These are phyloP conservation scores for Jamesozyma piceae DNA, from an alignment of 805 yeast genomes.

Conservation along the genomic window DNA sequence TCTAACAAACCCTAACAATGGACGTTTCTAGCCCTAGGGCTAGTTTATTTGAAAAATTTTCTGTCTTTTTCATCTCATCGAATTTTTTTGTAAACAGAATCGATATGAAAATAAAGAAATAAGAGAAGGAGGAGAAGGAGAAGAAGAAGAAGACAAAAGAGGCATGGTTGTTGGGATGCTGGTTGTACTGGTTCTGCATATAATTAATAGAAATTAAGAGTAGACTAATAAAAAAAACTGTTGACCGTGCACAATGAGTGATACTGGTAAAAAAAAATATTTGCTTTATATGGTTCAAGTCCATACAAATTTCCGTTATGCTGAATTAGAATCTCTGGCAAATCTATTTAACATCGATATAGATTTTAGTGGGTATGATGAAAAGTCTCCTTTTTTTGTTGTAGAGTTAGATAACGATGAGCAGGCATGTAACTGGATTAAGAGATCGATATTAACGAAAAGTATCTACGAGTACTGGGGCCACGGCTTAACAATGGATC, in stretches of 20 bases:
- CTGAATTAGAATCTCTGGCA: constrained; percentile 82
- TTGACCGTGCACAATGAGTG: neutral
- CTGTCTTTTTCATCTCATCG: too few species aligned
- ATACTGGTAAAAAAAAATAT: constrained; percentile 35
- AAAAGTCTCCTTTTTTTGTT: constrained; percentile 57
- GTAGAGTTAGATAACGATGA: constrained; percentile 59
- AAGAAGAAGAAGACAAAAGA: too few species aligned
- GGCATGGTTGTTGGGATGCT: too few species aligned
- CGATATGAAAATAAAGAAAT: too few species aligned
- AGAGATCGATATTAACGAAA: constrained; percentile 58
- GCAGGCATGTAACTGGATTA: constrained; percentile 54
- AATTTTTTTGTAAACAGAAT: too few species aligned
- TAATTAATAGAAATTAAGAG: too few species aligned
- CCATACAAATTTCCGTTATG: constrained; percentile 65
- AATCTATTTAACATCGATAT: constrained; percentile 45
- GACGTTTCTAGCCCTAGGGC: too few species aligned
- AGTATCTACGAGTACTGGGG: constrained; percentile 84
- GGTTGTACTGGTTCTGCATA: too few species aligned
- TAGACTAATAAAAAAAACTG: too few species aligned
- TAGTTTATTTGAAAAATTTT: too few species aligned
- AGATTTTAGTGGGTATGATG: constrained; percentile 52
- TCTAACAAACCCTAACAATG: too few species aligned
- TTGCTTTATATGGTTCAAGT: constrained; percentile 79
- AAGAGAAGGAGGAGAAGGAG: too few species aligned
- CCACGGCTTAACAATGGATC: constrained; percentile 44